Evolutionary conservation across 2,329 filamentous ascomycete species (phyloP).

Genomic region (Shiraia bambusicola): DNA sequence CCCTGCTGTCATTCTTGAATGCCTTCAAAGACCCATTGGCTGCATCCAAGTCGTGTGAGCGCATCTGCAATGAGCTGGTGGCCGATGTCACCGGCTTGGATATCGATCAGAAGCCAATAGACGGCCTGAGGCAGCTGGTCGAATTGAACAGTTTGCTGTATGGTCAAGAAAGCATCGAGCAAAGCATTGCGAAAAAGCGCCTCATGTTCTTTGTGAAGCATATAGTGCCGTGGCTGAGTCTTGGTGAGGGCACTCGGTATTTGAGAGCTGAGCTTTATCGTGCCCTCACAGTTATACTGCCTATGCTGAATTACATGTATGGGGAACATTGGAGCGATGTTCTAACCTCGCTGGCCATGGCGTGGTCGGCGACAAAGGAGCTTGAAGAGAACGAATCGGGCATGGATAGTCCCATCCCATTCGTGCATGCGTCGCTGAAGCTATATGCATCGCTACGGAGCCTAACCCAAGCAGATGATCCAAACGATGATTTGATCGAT

Average conservation of each 20-base stretch:
- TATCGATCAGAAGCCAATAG: conserved; percentile 44
- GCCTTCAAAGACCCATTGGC: conserved; percentile 53
- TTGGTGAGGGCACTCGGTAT: conserved; percentile 50
- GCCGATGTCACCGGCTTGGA: conserved; percentile 60
- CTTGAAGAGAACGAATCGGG: conserved; percentile 28
- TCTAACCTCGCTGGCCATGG: conserved; percentile 37
- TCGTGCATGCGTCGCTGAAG: conserved; percentile 71
- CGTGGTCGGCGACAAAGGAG: conserved; percentile 37
- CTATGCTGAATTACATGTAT: conserved; percentile 77
- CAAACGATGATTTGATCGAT: conserved; percentile 85
- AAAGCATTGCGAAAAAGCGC: conserved; percentile 61
- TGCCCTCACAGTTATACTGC: conserved; percentile 60
- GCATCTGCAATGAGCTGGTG: conserved; percentile 62
- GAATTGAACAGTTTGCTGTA: conserved; percentile 58
- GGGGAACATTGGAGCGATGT: conserved; percentile 77
- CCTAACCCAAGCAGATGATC: conserved; percentile 58
- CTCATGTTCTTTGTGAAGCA: conserved; percentile 82
- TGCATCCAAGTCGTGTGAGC: conserved; percentile 50
- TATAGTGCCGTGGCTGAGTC: conserved; percentile 69
- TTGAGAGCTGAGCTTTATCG: conserved; percentile 60
- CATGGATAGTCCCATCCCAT: conserved; percentile 49
- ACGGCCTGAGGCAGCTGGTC: conserved; percentile 53
- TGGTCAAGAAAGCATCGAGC: conserved; percentile 50
- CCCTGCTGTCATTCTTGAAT: conserved; percentile 51
- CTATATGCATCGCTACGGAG: conserved; percentile 65